Percentiles rank a stretch among this genome's conserved stretches.
These are phyloP conservation scores for Rutidosis leptorrhynchoides DNA, from an alignment of 129 eudicot genomes.

Conservation along the genomic window DNA sequence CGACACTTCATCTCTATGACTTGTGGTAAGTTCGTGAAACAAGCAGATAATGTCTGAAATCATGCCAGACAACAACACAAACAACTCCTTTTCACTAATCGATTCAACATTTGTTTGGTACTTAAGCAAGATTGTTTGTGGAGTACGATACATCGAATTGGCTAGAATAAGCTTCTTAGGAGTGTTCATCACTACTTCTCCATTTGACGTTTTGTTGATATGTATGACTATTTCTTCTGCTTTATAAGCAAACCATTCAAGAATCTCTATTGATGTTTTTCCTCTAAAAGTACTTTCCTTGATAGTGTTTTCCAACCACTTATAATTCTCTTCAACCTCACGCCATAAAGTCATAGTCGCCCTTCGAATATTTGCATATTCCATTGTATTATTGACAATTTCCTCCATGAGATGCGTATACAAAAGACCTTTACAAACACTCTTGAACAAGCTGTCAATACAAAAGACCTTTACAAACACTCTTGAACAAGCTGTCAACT, in stretches of 20 bases:
- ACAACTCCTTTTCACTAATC: neutral
- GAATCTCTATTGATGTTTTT: slow-evolving; percentile 1
- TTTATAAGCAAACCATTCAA: slow-evolving; percentile 9
- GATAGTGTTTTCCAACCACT: slow-evolving; percentile 5
- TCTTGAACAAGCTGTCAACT: slow-evolving; percentile 3
- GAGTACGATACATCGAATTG: slow-evolving; percentile 7
- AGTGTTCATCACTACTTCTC: neutral
- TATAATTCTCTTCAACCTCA: neutral
- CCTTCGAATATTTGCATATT: slow-evolving; percentile 1
- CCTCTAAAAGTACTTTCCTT: neutral
- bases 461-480: neutral
- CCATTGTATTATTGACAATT: neutral
- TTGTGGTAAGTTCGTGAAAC: slow-evolving; percentile 8
- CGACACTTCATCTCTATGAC: slow-evolving; percentile 9
- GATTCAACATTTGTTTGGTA: neutral
- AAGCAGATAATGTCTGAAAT: slow-evolving; percentile 7
- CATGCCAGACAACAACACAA: neutral
- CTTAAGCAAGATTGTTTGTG: slow-evolving; percentile 1
- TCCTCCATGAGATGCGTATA: slow-evolving; percentile 1
- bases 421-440: neutral
- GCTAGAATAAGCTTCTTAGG: slow-evolving; percentile 9
- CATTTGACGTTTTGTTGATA: neutral
- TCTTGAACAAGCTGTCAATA: slow-evolving; percentile 4
- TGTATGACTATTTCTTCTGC: neutral
- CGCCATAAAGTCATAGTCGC: slow-evolving; percentile 5